Evolutionary conservation across 805 yeast species (phyloP).

Genomic region (Candida michaelii): DNA sequence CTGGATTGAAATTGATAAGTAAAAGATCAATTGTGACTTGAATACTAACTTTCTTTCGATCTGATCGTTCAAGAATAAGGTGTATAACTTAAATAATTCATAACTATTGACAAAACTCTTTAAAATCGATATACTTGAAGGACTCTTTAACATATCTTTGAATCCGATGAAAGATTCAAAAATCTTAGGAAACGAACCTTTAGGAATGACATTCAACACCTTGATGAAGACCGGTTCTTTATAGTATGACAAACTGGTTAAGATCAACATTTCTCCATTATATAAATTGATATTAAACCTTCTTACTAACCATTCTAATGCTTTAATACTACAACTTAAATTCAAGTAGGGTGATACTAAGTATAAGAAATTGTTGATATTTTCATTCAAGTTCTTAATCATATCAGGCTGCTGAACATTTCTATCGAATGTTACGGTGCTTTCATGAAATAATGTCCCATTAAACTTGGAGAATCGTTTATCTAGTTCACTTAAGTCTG

Average conservation of each 20-base stretch:
- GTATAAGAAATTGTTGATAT: conserved; percentile 71
- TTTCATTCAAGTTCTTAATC: conserved; percentile 67
- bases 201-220: conserved; percentile 67
- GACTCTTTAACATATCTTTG: conserved; percentile 61
- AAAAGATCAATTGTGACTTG: conserved; percentile 74
- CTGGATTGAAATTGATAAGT: conserved; percentile 69
- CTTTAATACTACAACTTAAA: conserved; percentile 71
- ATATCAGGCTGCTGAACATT: conserved; percentile 78
- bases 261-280: conserved; percentile 68
- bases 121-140: conserved; percentile 67
- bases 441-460: conserved; percentile 75
- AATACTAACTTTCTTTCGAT: conserved; percentile 57
- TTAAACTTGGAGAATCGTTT: conserved; percentile 70
- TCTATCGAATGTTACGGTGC: conserved; percentile 79
- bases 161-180: conserved; percentile 71
- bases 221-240: conserved; percentile 71
- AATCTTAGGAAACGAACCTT: conserved; percentile 64
- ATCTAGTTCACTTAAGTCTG: conserved; percentile 64
- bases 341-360: conserved; percentile 76
- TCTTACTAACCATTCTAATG: conserved; percentile 94
- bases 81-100: conserved; percentile 65
- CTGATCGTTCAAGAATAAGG: conserved; percentile 51
- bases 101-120: conserved; percentile 68
- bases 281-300: conserved; percentile 82
- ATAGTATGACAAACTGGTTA: conserved; percentile 81